Evolutionary conservation across 2,329 filamentous ascomycete species (phyloP).

Genomic region (Catunica adiposa): DNA sequence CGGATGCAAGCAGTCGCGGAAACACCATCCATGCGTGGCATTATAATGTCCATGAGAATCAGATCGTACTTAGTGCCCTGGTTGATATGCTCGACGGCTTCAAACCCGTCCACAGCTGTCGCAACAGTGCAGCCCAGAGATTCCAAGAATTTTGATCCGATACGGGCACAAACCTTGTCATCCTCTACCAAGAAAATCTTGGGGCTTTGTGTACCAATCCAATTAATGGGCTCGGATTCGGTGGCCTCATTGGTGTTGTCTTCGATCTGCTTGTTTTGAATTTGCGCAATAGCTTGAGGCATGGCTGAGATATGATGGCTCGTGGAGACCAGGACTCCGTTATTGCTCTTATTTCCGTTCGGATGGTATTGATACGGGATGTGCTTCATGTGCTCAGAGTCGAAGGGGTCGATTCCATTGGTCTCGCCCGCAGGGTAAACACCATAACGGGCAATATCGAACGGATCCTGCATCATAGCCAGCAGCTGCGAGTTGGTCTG

Average conservation of each 20-base stretch:
- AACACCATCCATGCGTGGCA: conserved; percentile 90
- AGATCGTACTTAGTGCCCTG: conserved; percentile 40
- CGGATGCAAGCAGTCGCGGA: conserved; percentile 88
- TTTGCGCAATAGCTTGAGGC: not conserved
- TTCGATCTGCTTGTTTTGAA: not conserved
- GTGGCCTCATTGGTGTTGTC: not conserved
- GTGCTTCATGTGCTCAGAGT: conserved; percentile 84
- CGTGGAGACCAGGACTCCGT: no score
- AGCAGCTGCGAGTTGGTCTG: conserved; percentile 18
- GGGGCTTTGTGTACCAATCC: conserved; percentile 45
- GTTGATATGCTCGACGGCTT: conserved; percentile 75
- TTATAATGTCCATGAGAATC: conserved; percentile 88
- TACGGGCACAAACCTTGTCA: conserved; percentile 49
- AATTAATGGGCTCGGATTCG: conserved; percentile 19
- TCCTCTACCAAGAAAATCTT: conserved; percentile 84
- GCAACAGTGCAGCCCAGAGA: conserved; percentile 52
- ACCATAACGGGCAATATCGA: conserved; percentile 42
- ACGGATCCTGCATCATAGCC: conserved; percentile 35
- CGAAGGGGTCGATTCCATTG: conserved; percentile 87
- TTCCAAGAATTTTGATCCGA: conserved; percentile 50
- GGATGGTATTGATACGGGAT: conserved; percentile 57
- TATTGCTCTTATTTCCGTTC: conserved; percentile 15
- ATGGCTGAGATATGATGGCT: not conserved
- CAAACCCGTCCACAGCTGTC: conserved; percentile 65
- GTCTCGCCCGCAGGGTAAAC: conserved; percentile 86